Percentiles rank a stretch among this genome's conserved stretches.
These are phyloP conservation scores for Vitis hybrid DNA, from an alignment of 177 flowering plant species.

Conservation along the genomic window DNA sequence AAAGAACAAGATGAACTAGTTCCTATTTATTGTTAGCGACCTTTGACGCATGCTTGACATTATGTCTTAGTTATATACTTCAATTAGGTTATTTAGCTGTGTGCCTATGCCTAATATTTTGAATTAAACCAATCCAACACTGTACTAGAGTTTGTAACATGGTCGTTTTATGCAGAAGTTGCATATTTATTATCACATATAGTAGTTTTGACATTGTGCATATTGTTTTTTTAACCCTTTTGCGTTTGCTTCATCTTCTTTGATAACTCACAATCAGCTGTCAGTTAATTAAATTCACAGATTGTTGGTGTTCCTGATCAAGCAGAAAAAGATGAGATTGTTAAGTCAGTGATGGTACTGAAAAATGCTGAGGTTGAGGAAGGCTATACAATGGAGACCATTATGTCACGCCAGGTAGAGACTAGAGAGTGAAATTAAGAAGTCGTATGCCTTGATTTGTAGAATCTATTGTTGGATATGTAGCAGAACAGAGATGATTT, in stretches of 20 bases:
- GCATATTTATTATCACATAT: too few species aligned
- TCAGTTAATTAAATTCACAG: slow-evolving; percentile 34
- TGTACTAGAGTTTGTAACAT: too few species aligned
- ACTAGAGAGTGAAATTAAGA: not conserved
- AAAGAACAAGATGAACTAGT: too few species aligned
- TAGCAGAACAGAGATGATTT: not conserved
- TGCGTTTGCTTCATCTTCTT: not conserved
- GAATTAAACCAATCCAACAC: too few species aligned
- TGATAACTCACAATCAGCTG: not conserved
- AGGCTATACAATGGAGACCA: slow-evolving; percentile 78
- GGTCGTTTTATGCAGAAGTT: too few species aligned
- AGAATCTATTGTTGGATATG: not conserved
- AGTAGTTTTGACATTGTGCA: not conserved
- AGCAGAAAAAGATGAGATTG: slow-evolving; percentile 94
- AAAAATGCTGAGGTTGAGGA: slow-evolving; percentile 80
- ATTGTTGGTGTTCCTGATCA: slow-evolving; percentile 68
- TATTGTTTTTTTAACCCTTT: not conserved
- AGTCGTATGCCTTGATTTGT: slow-evolving; percentile 1
- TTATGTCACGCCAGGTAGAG: slow-evolving; percentile 71
- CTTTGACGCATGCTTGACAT: too few species aligned
- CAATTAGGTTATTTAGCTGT: too few species aligned
- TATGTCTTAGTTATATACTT: too few species aligned
- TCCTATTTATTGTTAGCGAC: too few species aligned
- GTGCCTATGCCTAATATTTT: too few species aligned
- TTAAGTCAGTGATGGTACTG: slow-evolving; percentile 77